Evolutionary conservation across 768 basidiomycete species (phyloP).

Genomic region (Tylopilus cervinicoccineus): DNA sequence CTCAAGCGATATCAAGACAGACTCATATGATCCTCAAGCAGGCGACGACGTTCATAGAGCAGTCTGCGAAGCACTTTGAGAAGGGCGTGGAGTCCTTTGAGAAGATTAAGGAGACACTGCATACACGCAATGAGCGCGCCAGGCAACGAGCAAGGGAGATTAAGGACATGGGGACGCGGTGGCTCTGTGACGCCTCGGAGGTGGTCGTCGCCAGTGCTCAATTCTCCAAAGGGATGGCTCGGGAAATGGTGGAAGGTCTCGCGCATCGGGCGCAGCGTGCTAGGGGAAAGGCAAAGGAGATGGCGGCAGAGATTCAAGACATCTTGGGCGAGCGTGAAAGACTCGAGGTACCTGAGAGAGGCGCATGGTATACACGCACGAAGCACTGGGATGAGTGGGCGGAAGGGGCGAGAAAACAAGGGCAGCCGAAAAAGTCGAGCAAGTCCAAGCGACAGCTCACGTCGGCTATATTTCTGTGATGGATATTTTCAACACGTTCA

Average conservation of each 20-base stretch:
- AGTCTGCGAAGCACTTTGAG: slow-evolving; percentile 38
- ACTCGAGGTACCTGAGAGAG: slow-evolving; percentile 11
- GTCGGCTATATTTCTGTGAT: slow-evolving; percentile 8
- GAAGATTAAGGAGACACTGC: slow-evolving; percentile 36
- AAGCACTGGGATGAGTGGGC: slow-evolving; percentile 21
- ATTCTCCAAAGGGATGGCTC: slow-evolving; percentile 41
- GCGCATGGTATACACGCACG: slow-evolving; percentile 16
- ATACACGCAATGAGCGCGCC: slow-evolving; percentile 49
- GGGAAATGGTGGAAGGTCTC: slow-evolving; percentile 35
- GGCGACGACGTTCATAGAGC: slow-evolving; percentile 40
- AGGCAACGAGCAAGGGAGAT: slow-evolving; percentile 51
- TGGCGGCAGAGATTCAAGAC: slow-evolving; percentile 35
- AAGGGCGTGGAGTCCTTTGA: slow-evolving; percentile 36
- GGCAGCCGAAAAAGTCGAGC: slow-evolving; percentile 7
- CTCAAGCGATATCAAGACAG: slow-evolving; percentile 48
- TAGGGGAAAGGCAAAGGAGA: slow-evolving; percentile 40
- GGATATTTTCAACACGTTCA: neutral
- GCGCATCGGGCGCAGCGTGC: slow-evolving; percentile 40
- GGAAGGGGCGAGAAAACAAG: slow-evolving; percentile 2
- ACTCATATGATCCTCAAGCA: slow-evolving; percentile 23
- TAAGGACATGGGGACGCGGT: slow-evolving; percentile 43
- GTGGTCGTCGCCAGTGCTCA: slow-evolving; percentile 39
- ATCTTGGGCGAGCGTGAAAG: slow-evolving; percentile 21
- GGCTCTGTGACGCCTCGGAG: slow-evolving; percentile 42
- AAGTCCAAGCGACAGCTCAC: slow-evolving; percentile 16